Conservation (phyloP, 441 rosid species). For the Bocquillonia castaneifolia region DNA sequence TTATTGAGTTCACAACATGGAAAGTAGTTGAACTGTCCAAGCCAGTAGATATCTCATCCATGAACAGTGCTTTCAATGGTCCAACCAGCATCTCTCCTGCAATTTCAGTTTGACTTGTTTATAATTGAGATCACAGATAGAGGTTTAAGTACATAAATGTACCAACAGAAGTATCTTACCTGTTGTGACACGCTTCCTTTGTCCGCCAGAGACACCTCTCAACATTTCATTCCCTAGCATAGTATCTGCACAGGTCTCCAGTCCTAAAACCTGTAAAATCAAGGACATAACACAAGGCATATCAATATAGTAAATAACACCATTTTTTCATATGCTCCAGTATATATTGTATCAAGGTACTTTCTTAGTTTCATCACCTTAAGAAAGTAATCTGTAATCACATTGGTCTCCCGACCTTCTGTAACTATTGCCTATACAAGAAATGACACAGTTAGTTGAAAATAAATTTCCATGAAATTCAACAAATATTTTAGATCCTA, state of each 20-base stretch:
- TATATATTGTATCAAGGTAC: background rate
- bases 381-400: slow-evolving; percentile 59
- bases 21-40: slow-evolving; percentile 74
- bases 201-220: slow-evolving; percentile 88
- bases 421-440: slow-evolving; percentile 31
- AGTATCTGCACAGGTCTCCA: slow-evolving; percentile 74
- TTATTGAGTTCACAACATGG: slow-evolving; percentile 62
- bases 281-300: background rate
- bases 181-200: slow-evolving; percentile 80
- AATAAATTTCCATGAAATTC: too few relatives aligned
- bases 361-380: slow-evolving; percentile 29
- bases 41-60: slow-evolving; percentile 89
- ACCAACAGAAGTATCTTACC: slow-evolving; percentile 30
- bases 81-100: slow-evolving; percentile 84
- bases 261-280: slow-evolving; percentile 56
- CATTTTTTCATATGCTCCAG: background rate
- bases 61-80: slow-evolving; percentile 56
- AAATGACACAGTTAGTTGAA: background rate
- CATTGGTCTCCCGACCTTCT: slow-evolving; percentile 56
- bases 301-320: background rate
- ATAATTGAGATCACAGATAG: background rate
- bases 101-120: background rate
- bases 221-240: slow-evolving; percentile 81
- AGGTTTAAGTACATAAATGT: background rate
- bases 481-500: too few relatives aligned